A percentile compares a stretch with the other conserved stretches of the same genome.
phyloP scores from a whole-genome alignment of 306 rosid genomes.

The Biancaea sappan region DNA sequence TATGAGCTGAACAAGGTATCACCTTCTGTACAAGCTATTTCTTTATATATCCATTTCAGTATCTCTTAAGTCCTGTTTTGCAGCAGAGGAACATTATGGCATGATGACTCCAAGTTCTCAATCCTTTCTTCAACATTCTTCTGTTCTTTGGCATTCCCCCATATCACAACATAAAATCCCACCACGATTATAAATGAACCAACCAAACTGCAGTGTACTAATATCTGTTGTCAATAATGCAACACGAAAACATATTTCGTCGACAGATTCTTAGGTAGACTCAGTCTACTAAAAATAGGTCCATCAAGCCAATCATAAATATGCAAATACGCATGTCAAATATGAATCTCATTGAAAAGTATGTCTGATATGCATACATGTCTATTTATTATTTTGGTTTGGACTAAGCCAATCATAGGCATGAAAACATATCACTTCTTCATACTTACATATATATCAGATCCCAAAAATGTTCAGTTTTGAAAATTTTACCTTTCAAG shows the following conservation, averaged over 20 bases:
- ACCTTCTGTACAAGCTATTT: neutral
- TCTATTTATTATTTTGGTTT: too few relatives aligned
- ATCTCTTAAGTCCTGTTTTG: constrained; percentile 35
- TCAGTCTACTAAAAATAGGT: neutral
- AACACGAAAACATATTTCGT: too few relatives aligned
- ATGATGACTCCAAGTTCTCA: constrained; percentile 6
- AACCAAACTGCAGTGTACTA: constrained; percentile 39
- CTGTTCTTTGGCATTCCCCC: constrained; percentile 58
- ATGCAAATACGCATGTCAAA: too few relatives aligned
- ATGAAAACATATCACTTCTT: too few relatives aligned
- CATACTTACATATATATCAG: too few relatives aligned
- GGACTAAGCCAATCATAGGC: too few relatives aligned
- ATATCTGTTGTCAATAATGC: neutral
- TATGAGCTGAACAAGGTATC: neutral
- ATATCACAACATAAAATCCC: constrained; percentile 52
- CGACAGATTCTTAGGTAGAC: too few relatives aligned
- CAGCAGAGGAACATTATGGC: constrained; percentile 46
- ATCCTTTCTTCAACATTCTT: neutral
- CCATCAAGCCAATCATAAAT: neutral
- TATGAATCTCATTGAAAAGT: too few relatives aligned
- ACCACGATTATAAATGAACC: constrained; percentile 50
- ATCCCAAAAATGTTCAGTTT: neutral
- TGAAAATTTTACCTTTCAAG: constrained; percentile 54
- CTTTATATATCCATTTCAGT: neutral
- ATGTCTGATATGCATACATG: neutral